Base-by-base conservation (phyloP, 495 filamentous ascomycete genomes). In the Recurvomyces mirabilis region DNA sequence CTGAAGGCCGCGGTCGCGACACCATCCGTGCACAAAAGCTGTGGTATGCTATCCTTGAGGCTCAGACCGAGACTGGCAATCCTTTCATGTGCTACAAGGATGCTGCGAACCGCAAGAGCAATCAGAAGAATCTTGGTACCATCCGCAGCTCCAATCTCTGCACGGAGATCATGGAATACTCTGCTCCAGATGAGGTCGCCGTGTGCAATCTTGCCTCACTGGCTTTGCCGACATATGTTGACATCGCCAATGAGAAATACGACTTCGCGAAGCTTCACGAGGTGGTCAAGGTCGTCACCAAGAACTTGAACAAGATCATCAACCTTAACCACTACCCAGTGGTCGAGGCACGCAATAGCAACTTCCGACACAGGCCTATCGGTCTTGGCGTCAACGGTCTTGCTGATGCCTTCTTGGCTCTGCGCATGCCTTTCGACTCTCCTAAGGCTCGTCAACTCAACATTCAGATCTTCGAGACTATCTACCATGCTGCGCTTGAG, bases 31-130 rank as follows among this genome's bases (percentile, higher is more conserved):
- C 91, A 37, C 91, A 98, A 71, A 95, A 96, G 72, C 82, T 98
- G 37, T 98, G 91, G 91, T 94, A 94, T 62, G 83, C 87, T 41
- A 94, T 98, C 49, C 75, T 98, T 30, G 91, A 98, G 65, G 81
- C 93, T 45, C 91, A 98, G 69, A 94, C 87, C 23, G 91, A 98
- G 77, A 98, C 91, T 30, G 91, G 91, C 46, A 94, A 93, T 67
- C 91, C 91, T 34, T 98, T 93, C 71, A 96, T 98, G 84, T 78
- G 94, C 43, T 98, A 98, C 80, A 98, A 98, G 72, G 91, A 98
- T 65, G 77, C 82, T 53, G 89, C 84, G 74, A 98, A 98, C 73
- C 76, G 78, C 56, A 98, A 98, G 78, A 94, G 87, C 73, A 98
- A 98, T 76, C 91, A 98, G 67, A 94, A 96, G 81, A 98, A 98